phyloP scores from a whole-genome alignment of 495 filamentous ascomycete genomes.

The Neurospora sp. region DNA sequence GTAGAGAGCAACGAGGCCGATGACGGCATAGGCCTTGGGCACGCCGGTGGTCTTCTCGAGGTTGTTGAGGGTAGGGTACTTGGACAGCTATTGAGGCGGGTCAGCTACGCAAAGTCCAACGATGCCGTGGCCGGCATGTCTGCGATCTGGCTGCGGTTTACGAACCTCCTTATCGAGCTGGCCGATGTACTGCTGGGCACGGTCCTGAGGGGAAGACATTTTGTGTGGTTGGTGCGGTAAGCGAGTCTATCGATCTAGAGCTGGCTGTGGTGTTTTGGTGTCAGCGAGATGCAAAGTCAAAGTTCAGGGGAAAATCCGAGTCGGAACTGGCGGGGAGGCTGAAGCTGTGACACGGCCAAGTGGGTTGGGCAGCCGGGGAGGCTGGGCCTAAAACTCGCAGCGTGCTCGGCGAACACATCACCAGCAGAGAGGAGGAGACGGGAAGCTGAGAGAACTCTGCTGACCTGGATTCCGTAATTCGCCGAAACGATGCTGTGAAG shows the following conservation, averaged over 20 bases:
- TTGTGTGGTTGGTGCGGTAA: conserved; percentile 10
- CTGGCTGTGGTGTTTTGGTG: conserved; percentile 1
- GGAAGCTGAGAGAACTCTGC: not conserved
- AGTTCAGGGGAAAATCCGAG: not conserved
- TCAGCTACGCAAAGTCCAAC: conserved; percentile 8
- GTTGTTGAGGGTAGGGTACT: conserved; percentile 90
- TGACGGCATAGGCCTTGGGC: conserved; percentile 91
- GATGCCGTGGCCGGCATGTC: conserved; percentile 2
- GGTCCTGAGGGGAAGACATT: conserved; percentile 78
- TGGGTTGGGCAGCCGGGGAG: not conserved
- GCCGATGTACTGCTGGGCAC: conserved; percentile 74
- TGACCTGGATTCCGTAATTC: not conserved
- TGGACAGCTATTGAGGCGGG: conserved; percentile 61
- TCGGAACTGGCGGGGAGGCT: conserved; percentile 1
- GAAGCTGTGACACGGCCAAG: not conserved
- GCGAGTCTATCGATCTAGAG: conserved; percentile 1
- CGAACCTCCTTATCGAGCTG: conserved; percentile 97
- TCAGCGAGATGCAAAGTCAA: not conserved
- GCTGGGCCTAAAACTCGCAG: not conserved
- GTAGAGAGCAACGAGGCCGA: conserved; percentile 78
- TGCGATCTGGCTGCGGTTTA: conserved; percentile 10
- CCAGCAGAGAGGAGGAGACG: not conserved
- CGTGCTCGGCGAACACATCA: not conserved
- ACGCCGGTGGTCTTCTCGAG: conserved; percentile 91
- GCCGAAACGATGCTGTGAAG: not conserved